These are phyloP conservation scores for Xylaria sp. DNA, from an alignment of 2,329 filamentous ascomycete genomes.

Conservation along the genomic window DNA sequence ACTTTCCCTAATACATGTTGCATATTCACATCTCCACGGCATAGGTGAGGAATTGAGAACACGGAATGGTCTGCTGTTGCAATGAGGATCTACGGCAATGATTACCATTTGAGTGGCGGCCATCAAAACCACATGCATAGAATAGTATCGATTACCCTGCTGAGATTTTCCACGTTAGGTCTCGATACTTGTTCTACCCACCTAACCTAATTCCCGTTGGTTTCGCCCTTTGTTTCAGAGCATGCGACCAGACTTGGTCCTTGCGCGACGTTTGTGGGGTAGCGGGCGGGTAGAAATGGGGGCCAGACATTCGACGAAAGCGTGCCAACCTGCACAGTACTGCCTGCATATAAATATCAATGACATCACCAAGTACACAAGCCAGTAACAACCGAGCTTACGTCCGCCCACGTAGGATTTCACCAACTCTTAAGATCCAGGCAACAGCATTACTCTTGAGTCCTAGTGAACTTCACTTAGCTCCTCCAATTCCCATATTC, in stretches of 20 bases:
- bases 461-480: too few relatives aligned
- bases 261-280: not conserved
- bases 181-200: too few relatives aligned
- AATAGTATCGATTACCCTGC: too few relatives aligned
- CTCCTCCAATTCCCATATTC: not conserved
- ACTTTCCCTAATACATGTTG: not conserved
- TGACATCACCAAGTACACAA: constrained; percentile 24
- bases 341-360: constrained; percentile 22
- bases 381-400: constrained; percentile 1
- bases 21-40: not conserved
- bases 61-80: too few relatives aligned
- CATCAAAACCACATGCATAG: too few relatives aligned
- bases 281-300: constrained; percentile 14
- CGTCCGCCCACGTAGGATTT: not conserved
- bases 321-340: not conserved
- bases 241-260: too few relatives aligned
- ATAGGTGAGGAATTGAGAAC: too few relatives aligned
- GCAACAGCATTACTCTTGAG: constrained; percentile 4
- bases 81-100: not conserved
- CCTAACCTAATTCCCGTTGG: not conserved
- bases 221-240: not conserved
- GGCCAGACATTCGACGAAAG: not conserved
- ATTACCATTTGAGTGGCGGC: too few relatives aligned
- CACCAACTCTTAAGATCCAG: constrained; percentile 9
- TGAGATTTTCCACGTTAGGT: too few relatives aligned